Evolutionary conservation across 768 basidiomycete genomes (phyloP).

Genomic region (Kwoniella europaea): DNA sequence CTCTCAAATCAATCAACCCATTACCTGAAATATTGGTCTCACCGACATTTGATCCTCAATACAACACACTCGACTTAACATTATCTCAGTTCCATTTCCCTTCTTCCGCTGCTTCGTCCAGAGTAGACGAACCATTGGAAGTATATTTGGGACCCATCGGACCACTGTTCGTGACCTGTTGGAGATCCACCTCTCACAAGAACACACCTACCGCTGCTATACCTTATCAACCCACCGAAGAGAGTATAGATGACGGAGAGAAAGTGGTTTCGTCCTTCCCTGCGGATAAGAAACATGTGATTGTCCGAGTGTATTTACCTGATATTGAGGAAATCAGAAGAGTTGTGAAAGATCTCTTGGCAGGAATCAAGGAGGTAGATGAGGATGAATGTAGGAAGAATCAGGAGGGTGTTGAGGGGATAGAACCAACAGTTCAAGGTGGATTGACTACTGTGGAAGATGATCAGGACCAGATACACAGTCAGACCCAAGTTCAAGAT

Average conservation of each 20-base stretch:
- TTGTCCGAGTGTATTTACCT: slow-evolving; percentile 86
- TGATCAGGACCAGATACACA: too few species aligned
- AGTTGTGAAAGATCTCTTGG: slow-evolving; percentile 64
- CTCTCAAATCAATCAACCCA: slow-evolving; percentile 81
- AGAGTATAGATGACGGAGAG: neutral
- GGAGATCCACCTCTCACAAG: slow-evolving; percentile 19
- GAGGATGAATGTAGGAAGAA: neutral
- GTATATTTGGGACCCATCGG: slow-evolving; percentile 89
- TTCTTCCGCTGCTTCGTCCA: slow-evolving; percentile 56
- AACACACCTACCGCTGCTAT: slow-evolving; percentile 11
- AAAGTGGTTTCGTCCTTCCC: slow-evolving; percentile 37
- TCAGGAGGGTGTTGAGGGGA: neutral
- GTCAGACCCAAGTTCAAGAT: neutral
- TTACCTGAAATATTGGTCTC: slow-evolving; percentile 84
- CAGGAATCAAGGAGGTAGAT: neutral
- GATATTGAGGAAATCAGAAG: slow-evolving; percentile 74
- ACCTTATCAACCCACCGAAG: neutral
- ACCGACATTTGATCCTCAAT: slow-evolving; percentile 72
- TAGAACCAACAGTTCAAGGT: neutral
- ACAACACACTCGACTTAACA: slow-evolving; percentile 78
- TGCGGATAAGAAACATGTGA: slow-evolving; percentile 64
- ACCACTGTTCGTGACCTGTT: slow-evolving; percentile 73
- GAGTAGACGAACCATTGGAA: slow-evolving; percentile 65
- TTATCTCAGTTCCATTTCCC: slow-evolving; percentile 86
- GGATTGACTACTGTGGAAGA: too few species aligned